phyloP scores from a whole-genome alignment of 2,329 filamentous ascomycete species.

The Aureobasidium melanogenum region DNA sequence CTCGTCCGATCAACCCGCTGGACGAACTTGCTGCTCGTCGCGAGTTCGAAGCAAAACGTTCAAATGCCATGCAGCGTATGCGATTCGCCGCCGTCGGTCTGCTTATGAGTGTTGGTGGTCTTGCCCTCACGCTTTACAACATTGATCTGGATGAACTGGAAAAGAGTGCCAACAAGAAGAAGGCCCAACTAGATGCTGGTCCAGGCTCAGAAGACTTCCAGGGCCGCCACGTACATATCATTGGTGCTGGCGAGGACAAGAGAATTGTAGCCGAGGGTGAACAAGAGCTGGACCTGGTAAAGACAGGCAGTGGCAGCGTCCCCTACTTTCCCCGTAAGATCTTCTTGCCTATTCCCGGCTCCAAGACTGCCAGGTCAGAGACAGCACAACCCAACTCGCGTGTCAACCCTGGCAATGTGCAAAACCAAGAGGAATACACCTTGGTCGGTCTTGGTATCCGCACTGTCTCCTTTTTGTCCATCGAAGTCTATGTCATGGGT shows the following conservation, averaged over 20 bases:
- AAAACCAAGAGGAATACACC: constrained; percentile 62
- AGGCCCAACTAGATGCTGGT: constrained; percentile 26
- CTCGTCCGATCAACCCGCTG: constrained; percentile 16
- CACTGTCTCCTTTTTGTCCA: constrained; percentile 78
- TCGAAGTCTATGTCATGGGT: constrained; percentile 83
- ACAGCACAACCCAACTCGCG: constrained; percentile 22
- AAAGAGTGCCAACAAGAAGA: constrained; percentile 18
- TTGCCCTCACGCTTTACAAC: constrained; percentile 24
- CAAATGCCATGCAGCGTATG: constrained; percentile 25
- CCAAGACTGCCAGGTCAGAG: constrained; percentile 10
- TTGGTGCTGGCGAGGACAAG: constrained; percentile 52
- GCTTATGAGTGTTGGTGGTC: constrained; percentile 23
- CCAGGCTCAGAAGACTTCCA: constrained; percentile 34
- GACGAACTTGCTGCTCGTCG: constrained; percentile 20
- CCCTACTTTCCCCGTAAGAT: constrained; percentile 70
- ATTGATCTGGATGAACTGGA: constrained; percentile 27
- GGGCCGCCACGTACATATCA: constrained; percentile 48
- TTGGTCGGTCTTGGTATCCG: constrained; percentile 81
- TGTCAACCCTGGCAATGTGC: constrained; percentile 24
- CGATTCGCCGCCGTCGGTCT: constrained; percentile 29
- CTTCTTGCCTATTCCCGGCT: constrained; percentile 44
- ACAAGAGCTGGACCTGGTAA: constrained; percentile 63
- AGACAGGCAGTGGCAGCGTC: constrained; percentile 73
- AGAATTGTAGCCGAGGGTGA: constrained; percentile 36
- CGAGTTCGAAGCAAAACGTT: constrained; percentile 22